phyloP scores from a whole-genome alignment of 2,329 filamentous ascomycete genomes.

The Pestalotiopsis sp. region DNA sequence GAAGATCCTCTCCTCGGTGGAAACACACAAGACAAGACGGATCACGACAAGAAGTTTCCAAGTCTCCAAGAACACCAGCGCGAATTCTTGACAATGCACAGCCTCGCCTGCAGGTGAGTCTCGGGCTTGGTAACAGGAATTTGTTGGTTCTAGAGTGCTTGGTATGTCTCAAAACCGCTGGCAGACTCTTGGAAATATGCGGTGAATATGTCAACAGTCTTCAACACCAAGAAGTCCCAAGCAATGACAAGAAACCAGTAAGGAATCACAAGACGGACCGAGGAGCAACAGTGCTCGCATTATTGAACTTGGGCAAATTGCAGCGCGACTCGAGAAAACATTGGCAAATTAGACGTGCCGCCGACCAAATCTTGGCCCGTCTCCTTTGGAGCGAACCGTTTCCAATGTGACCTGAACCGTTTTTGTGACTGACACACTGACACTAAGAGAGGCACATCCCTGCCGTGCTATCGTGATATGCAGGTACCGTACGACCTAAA shows the following conservation, averaged over 20 bases:
- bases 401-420: not conserved
- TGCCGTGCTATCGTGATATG: not conserved
- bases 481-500: constrained; percentile 3
- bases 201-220: not conserved
- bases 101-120: constrained; percentile 3
- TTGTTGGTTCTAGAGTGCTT: not conserved
- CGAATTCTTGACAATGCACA: not conserved
- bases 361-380: not conserved
- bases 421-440: not conserved
- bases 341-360: constrained; percentile 10
- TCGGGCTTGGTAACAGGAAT: not conserved
- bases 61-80: not conserved
- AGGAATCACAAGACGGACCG: not conserved
- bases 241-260: not conserved
- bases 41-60: constrained; percentile 3
- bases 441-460: not conserved
- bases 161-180: not conserved
- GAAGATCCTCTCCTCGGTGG: not conserved
- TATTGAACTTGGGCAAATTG: not conserved
- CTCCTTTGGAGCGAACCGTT: not conserved
- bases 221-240: constrained; percentile 2
- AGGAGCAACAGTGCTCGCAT: not conserved
- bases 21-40: not conserved
- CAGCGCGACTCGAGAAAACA: constrained; percentile 7
- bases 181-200: not conserved